Evolutionary conservation across 2,329 filamentous ascomycete species (phyloP).

Genomic region (Phialophora verrucosa): DNA sequence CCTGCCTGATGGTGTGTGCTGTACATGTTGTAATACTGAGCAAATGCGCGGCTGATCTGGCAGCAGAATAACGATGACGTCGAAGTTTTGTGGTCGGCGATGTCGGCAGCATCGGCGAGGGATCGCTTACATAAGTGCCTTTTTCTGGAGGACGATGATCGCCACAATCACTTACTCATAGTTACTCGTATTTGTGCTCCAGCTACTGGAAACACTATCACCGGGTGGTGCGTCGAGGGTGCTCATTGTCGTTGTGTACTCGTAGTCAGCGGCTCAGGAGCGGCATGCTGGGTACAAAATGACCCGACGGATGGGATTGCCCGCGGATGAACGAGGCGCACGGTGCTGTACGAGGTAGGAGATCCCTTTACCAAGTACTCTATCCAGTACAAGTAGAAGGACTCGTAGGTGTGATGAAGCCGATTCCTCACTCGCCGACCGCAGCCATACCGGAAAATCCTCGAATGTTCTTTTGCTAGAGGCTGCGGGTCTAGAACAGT

Average conservation of each 20-base stretch:
- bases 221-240: not conserved
- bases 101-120: not conserved
- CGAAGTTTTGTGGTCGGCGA: not conserved
- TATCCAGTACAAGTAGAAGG: not conserved
- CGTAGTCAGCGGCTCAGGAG: not conserved
- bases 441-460: not conserved
- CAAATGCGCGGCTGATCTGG: not conserved
- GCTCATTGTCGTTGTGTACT: not conserved
- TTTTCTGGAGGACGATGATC: not conserved
- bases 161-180: too few relatives aligned
- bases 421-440: not conserved
- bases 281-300: not conserved
- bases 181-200: not conserved
- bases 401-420: not conserved
- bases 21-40: slow-evolving; percentile 8
- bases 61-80: not conserved
- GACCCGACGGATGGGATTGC: not conserved
- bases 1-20: not conserved
- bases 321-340: too few relatives aligned
- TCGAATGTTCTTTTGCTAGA: not conserved
- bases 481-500: not conserved
- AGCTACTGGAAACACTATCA: not conserved
- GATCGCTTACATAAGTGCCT: not conserved
- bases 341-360: too few relatives aligned
- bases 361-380: not conserved